These are phyloP conservation scores for Globisporangium mamillatum DNA, from an alignment of 352 stramenopile genomes.

Conservation along the genomic window DNA sequence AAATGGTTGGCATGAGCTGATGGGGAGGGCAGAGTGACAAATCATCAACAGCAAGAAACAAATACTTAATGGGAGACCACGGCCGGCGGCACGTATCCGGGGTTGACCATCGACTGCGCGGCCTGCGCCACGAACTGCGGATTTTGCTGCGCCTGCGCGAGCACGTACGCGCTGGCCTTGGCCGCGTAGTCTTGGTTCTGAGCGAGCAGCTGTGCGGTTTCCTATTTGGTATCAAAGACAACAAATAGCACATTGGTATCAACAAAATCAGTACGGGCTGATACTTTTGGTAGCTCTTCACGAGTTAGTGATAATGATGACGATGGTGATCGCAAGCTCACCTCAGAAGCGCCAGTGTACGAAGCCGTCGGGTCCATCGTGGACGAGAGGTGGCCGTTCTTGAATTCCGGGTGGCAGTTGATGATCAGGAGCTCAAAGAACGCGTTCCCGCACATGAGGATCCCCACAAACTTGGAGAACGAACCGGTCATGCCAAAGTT, in stretches of 20 bases:
- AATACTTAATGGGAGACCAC: constrained; percentile 12
- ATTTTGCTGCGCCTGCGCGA: constrained; percentile 67
- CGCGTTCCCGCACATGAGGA: constrained; percentile 79
- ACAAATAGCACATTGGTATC: background rate
- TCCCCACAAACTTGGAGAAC: constrained; percentile 64
- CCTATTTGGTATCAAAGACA: constrained; percentile 16
- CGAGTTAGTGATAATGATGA: background rate
- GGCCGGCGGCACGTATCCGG: constrained; percentile 42
- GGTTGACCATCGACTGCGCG: constrained; percentile 43
- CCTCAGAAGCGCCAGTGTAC: constrained; percentile 59
- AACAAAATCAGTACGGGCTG: background rate
- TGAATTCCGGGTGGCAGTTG: constrained; percentile 85
- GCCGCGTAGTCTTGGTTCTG: constrained; percentile 59
- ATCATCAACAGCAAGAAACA: background rate
- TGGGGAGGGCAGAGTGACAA: background rate
- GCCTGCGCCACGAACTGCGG: constrained; percentile 70
- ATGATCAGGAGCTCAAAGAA: constrained; percentile 77
- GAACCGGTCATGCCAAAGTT: constrained; percentile 83
- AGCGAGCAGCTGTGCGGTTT: constrained; percentile 62
- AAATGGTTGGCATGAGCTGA: no score
- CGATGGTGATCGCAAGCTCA: constrained; percentile 5
- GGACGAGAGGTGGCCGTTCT: constrained; percentile 59
- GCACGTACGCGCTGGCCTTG: constrained; percentile 62
- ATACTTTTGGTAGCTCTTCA: background rate
- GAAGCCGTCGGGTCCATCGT: constrained; percentile 76